Conservation (phyloP, 305 asterid species). For the Fraxinus sp. region DNA sequence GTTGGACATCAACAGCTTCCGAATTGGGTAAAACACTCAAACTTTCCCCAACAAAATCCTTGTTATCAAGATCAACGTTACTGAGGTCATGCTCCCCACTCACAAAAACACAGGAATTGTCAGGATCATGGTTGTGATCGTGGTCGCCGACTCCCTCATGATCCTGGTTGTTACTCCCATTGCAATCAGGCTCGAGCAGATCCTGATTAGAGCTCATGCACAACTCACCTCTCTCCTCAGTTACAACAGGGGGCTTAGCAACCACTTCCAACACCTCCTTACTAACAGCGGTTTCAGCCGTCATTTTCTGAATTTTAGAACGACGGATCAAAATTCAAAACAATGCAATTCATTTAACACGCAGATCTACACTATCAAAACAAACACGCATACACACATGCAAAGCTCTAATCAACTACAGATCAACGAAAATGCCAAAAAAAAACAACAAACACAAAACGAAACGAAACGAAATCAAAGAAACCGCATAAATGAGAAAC, state of each 20-base stretch:
- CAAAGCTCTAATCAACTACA: neutral
- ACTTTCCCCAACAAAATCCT: constrained; percentile 23
- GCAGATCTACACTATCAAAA: neutral
- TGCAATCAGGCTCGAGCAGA: constrained; percentile 32
- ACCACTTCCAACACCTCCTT: constrained; percentile 32
- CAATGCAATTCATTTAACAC: constrained; percentile 20
- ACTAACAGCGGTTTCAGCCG: constrained; percentile 44
- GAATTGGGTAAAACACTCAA: constrained; percentile 6
- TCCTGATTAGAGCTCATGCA: constrained; percentile 36
- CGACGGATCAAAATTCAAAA: constrained; percentile 27
- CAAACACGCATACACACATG: constrained; percentile 4
- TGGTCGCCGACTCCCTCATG: constrained; percentile 5
- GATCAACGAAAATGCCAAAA: constrained; percentile 2
- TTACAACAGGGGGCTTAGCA: constrained; percentile 12
- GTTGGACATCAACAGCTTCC: constrained; percentile 12
- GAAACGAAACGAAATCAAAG: neutral
- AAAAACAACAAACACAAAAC: neutral
- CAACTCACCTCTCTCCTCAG: constrained; percentile 35
- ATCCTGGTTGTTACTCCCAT: constrained; percentile 29
- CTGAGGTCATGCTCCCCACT: constrained; percentile 34
- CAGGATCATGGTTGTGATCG: constrained; percentile 37
- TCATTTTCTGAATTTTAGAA: constrained; percentile 29
- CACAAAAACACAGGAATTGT: constrained; percentile 48
- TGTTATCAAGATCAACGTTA: constrained; percentile 19
- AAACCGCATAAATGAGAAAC: neutral